Evolutionary conservation across 2,329 filamentous ascomycete genomes (phyloP).

Genomic region (Alternaria rosae): DNA sequence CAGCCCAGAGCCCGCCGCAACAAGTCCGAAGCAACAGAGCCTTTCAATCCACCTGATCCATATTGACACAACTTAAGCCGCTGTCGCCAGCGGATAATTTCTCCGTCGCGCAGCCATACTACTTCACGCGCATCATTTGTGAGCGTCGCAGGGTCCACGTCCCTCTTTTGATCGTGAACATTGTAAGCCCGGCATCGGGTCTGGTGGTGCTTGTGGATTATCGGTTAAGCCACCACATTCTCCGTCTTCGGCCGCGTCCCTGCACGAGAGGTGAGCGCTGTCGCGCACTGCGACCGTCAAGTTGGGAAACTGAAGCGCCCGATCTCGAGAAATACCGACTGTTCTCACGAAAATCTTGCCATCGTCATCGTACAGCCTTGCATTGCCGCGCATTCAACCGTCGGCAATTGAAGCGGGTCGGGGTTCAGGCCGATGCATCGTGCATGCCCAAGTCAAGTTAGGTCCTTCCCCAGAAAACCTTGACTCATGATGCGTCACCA

Average conservation of each 20-base stretch:
- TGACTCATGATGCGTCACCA: not conserved
- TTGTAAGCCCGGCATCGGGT: not conserved
- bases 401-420: constrained; percentile 1
- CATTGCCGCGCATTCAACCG: not conserved
- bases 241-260: not conserved
- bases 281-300: not conserved
- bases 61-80: not conserved
- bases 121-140: not conserved
- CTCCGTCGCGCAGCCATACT: not conserved
- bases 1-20: not conserved
- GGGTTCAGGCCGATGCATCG: not conserved
- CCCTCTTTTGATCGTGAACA: not conserved
- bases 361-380: not conserved
- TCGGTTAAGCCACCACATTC: not conserved
- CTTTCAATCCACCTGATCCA: not conserved
- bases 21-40: not conserved
- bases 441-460: not conserved
- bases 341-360: not conserved
- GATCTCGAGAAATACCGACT: not conserved
- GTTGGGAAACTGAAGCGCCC: not conserved
- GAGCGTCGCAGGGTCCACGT: not conserved
- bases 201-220: not conserved
- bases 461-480: not conserved
- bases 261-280: not conserved
- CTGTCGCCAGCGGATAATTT: not conserved